A percentile compares a stretch with the other conserved stretches of the same genome.
Evolutionary conservation across 805 yeast species (phyloP).

Genomic region (Schwanniomyces vanrijiae): DNA sequence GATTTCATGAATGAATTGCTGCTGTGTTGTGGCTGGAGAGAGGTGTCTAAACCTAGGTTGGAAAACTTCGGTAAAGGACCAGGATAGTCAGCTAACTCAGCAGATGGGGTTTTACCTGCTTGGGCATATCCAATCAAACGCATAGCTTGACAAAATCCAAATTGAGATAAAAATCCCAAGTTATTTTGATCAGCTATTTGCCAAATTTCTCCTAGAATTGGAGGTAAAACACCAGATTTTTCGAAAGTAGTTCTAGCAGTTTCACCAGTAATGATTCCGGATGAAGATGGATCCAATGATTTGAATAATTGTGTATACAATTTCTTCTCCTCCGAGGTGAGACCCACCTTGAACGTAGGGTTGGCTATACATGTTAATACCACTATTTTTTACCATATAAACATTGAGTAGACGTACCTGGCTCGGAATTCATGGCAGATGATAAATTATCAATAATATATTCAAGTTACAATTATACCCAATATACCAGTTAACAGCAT

Average conservation of each 20-base stretch:
- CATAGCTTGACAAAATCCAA: conserved; percentile 82
- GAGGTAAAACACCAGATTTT: conserved; percentile 78
- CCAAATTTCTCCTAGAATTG: conserved; percentile 88
- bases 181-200: conserved; percentile 88
- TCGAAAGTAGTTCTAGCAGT: conserved; percentile 81
- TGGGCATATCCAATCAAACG: conserved; percentile 89
- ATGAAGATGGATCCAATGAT: conserved; percentile 71
- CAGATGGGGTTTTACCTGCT: conserved; percentile 57
- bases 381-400: not conserved
- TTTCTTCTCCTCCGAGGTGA: conserved; percentile 75
- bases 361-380: conserved; percentile 13
- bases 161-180: conserved; percentile 77
- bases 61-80: conserved; percentile 68
- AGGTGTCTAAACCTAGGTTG: conserved; percentile 24
- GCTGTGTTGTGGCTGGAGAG: conserved; percentile 37
- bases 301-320: conserved; percentile 75
- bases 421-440: not conserved
- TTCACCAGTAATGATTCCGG: conserved; percentile 87
- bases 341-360: conserved; percentile 43
- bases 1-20: conserved; percentile 41
- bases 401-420: conserved; percentile 3
- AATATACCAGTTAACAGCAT: not conserved
- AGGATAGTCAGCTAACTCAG: conserved; percentile 51
- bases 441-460: not conserved
- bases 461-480: not conserved